Percentiles rank a stretch among this genome's conserved stretches.
These are phyloP conservation scores for Penicillium sp. DNA, from an alignment of 2,329 filamentous ascomycete species.

Conservation along the genomic window DNA sequence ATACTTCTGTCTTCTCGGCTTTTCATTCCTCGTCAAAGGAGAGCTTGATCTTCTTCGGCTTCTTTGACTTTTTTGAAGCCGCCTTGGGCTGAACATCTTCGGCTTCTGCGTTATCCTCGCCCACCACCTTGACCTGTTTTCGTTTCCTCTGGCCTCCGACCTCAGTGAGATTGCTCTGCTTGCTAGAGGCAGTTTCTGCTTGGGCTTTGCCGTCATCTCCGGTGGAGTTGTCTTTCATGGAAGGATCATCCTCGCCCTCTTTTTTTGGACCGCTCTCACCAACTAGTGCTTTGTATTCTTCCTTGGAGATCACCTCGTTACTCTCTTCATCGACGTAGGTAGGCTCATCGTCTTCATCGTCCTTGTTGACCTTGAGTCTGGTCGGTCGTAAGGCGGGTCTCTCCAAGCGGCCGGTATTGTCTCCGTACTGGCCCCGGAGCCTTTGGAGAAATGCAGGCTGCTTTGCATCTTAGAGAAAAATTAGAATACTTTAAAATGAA, in stretches of 20 bases:
- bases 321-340: constrained; percentile 47
- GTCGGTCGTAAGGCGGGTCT: constrained; percentile 38
- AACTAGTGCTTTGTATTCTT: constrained; percentile 42
- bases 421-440: constrained; percentile 41
- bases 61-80: constrained; percentile 38
- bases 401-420: constrained; percentile 37
- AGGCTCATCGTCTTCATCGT: constrained; percentile 44
- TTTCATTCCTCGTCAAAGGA: constrained; percentile 44
- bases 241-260: constrained; percentile 11
- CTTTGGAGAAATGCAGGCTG: constrained; percentile 46
- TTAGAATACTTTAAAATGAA: background rate
- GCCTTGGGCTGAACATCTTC: constrained; percentile 25
- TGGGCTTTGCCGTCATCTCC: constrained; percentile 15
- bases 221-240: constrained; percentile 15
- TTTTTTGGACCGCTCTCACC: constrained; percentile 22
- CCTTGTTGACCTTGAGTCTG: constrained; percentile 34
- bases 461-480: constrained; percentile 35
- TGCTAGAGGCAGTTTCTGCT: constrained; percentile 18
- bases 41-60: constrained; percentile 48
- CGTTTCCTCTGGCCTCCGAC: constrained; percentile 45
- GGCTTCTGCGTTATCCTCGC: constrained; percentile 32
- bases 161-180: constrained; percentile 40
- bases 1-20: background rate
- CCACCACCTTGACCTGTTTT: constrained; percentile 44
- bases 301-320: constrained; percentile 46